Base-by-base conservation (phyloP, 1,284 basidiomycete species). In the Trichosporon asahii region DNA sequence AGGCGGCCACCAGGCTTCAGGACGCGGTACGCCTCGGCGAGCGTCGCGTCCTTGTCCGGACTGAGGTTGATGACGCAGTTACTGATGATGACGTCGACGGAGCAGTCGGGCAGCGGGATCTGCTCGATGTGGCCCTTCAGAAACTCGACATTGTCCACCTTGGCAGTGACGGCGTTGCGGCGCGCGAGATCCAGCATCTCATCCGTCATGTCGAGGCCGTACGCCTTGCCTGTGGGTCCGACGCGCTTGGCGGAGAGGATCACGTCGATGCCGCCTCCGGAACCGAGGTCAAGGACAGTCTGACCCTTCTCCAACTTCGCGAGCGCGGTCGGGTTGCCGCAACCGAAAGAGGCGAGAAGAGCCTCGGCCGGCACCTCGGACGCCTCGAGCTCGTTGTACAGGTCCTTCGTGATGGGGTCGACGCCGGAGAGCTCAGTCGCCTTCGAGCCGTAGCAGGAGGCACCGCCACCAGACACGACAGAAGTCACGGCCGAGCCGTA, bases 1-100 rank as follows among this genome's bases (percentile, higher is more conserved):
- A 99, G 96, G 2, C 90, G 91, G 66, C 95, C 97, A 72, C 97
- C 97, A 0, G 96, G 95, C 83, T 96, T 98, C 66, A 99, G 88
- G 9, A 99, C 95, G n/a, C 96, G 89, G 82, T 96, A 86, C 2
- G 97, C 97, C 82, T 98, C 95, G 72, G 87, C 86, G 63, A 99
- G 86, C 9, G 86, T 71, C 18, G 66, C 75, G 9, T 76, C 76
- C 74, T 87, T 88, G 0, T 70, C 71, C 0, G 86, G 85, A 3
- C 88, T 71, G 2, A 88, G 78, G 75, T 88, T 87, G 75, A 88
- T 80, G 5, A 88, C 87, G 67, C 87, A 88, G 76, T 88, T 89
- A 15, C 87, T 88, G 9, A 88, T 75, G 21, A 89, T 80, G 70
- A 86, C 88, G 71, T 89, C 86, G 18, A 88, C 83, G 0, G 86